Conservation (phyloP, 805 yeast genomes). For the Tetrapisispora arboricola region DNA sequence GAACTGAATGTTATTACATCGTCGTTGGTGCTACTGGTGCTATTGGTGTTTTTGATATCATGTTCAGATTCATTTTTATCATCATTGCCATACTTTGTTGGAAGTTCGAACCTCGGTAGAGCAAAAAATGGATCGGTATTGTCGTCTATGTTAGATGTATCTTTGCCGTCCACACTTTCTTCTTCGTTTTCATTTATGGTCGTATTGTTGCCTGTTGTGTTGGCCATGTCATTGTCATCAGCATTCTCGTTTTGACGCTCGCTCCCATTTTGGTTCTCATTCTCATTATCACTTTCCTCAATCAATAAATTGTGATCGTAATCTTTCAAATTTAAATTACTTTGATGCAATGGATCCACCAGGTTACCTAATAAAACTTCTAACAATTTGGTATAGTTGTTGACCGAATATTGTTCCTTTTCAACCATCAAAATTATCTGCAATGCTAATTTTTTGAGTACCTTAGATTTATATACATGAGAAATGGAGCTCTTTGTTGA, state of each 20-base stretch:
- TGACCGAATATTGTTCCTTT: conserved; percentile 70
- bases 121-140: conserved; percentile 7
- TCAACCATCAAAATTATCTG: conserved; percentile 73
- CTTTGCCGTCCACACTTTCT: conserved; percentile 11
- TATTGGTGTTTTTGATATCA: too few species aligned
- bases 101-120: not conserved
- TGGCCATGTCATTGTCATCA: not conserved
- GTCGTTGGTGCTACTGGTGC: not conserved
- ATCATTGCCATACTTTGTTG: conserved; percentile 7
- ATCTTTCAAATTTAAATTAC: conserved; percentile 51
- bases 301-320: conserved; percentile 54
- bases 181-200: conserved; percentile 14
- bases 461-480: conserved; percentile 49
- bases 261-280: too few species aligned
- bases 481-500: conserved; percentile 59
- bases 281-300: conserved; percentile 15
- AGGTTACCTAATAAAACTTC: conserved; percentile 83
- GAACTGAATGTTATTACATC: conserved; percentile 13
- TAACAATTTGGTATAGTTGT: conserved; percentile 58
- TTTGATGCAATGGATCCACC: conserved; percentile 54
- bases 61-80: too few species aligned
- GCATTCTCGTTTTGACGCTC: too few species aligned
- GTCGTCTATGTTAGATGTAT: conserved; percentile 4
- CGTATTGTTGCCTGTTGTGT: conserved; percentile 6
- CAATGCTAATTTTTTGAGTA: conserved; percentile 51